Percentiles rank a stretch among this genome's conserved stretches.
These are phyloP conservation scores for Diaporthe sp. DNA, from an alignment of 2,329 filamentous ascomycete species.

Conservation along the genomic window DNA sequence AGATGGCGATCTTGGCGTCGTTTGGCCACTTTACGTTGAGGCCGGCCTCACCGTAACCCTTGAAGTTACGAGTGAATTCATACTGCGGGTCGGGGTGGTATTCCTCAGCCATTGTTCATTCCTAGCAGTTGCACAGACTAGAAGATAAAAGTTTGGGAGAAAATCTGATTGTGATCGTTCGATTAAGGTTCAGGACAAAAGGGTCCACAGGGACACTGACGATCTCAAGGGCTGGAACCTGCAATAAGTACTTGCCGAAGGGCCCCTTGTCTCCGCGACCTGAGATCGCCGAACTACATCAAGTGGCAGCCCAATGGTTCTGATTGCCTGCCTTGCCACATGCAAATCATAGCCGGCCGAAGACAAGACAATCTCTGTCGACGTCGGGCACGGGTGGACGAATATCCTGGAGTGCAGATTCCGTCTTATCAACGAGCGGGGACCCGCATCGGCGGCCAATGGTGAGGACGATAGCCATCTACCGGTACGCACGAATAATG, in stretches of 20 bases:
- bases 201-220: too few relatives aligned
- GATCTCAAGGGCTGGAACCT: too few relatives aligned
- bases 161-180: too few relatives aligned
- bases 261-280: neutral
- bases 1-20: slow-evolving; percentile 58
- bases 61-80: slow-evolving; percentile 50
- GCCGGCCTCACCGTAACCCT: slow-evolving; percentile 57
- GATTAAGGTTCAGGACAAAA: too few relatives aligned
- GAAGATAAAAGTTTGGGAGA: too few relatives aligned
- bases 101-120: slow-evolving; percentile 14
- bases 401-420: neutral
- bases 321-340: neutral
- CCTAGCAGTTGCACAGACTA: rapidly evolving
- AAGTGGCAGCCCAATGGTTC: neutral
- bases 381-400: neutral
- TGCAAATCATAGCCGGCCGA: neutral
- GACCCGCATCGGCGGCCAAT: slow-evolving; percentile 3
- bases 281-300: neutral
- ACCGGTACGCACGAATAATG: slow-evolving; percentile 9
- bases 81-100: slow-evolving; percentile 45
- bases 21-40: slow-evolving; percentile 56
- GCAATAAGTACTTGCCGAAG: slow-evolving; percentile 1
- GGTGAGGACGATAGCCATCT: neutral
- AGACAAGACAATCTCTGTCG: neutral
- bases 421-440: slow-evolving; percentile 25